These are phyloP conservation scores for Malania oleifera DNA, from an alignment of 164 flowering plant genomes.

Conservation along the genomic window DNA sequence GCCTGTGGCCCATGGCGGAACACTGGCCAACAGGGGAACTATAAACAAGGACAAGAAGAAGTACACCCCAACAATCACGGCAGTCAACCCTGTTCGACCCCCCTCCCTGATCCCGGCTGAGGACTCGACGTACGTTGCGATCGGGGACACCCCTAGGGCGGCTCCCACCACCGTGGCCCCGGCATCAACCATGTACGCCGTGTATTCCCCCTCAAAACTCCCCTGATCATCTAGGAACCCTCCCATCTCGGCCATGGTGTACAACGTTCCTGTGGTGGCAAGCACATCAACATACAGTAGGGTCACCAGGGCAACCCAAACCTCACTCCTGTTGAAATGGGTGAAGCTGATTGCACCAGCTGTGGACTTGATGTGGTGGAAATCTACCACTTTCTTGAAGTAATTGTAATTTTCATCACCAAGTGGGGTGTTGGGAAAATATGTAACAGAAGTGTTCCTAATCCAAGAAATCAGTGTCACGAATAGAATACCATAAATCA, in stretches of 20 bases:
- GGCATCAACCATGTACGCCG: conserved; percentile 75
- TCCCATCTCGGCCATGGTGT: conserved; percentile 76
- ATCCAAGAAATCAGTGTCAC: conserved; percentile 76
- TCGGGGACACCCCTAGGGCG: conserved; percentile 59
- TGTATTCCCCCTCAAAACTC: conserved; percentile 66
- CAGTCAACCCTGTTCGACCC: conserved; percentile 80
- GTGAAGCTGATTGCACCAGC: conserved; percentile 62
- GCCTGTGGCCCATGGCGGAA: conserved; percentile 91
- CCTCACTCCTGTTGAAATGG: conserved; percentile 47
- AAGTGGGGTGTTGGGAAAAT: conserved; percentile 51
- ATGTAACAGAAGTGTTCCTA: conserved; percentile 60
- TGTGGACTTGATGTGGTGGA: conserved; percentile 56
- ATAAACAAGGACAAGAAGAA: conserved; percentile 63
- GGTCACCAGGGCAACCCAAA: conserved; percentile 65
- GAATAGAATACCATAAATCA: conserved; percentile 75
- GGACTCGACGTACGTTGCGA: conserved; percentile 66
- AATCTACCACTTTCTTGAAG: conserved; percentile 69
- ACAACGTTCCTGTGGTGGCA: conserved; percentile 64
- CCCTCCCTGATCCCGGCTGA: conserved; percentile 84
- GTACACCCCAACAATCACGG: conserved; percentile 47
- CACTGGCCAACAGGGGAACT: conserved; percentile 58
- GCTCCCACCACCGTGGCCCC: conserved; percentile 60
- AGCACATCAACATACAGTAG: conserved; percentile 73
- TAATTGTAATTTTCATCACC: conserved; percentile 56
- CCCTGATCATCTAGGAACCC: conserved; percentile 61